Percentiles rank a stretch among this genome's conserved stretches.
These are phyloP conservation scores for Pythium monospermum DNA, from an alignment of 352 stramenopile genomes.

Conservation along the genomic window DNA sequence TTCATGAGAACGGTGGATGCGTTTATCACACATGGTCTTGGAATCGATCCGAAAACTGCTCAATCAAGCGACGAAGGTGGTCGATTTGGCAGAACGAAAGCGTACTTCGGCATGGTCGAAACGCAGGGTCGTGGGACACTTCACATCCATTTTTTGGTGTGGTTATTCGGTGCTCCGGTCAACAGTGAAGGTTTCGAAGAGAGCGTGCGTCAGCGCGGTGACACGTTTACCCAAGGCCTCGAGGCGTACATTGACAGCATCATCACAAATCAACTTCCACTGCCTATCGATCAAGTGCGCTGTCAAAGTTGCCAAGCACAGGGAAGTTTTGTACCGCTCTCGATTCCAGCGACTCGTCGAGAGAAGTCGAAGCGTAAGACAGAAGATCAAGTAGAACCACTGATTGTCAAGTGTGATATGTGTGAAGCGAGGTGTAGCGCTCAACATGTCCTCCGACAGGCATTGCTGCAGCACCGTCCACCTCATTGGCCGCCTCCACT, in stretches of 20 bases:
- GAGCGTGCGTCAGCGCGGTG: not conserved
- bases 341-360: not conserved
- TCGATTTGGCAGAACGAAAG: conserved; percentile 8
- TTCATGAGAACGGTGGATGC: conserved; percentile 15
- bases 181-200: conserved; percentile 3
- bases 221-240: not conserved
- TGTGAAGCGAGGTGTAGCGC: conserved; percentile 3
- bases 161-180: not conserved
- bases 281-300: not conserved
- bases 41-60: conserved; percentile 3
- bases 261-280: not conserved
- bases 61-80: not conserved
- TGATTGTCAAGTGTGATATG: not conserved
- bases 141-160: conserved; percentile 16
- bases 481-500: conserved; percentile 15
- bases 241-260: conserved; percentile 2
- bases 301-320: not conserved
- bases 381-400: not conserved
- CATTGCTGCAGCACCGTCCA: not conserved
- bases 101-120: conserved; percentile 17
- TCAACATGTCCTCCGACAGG: conserved; percentile 8
- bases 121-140: conserved; percentile 11
- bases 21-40: conserved; percentile 13
- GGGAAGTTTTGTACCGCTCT: not conserved
- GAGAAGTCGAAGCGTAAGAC: not conserved